Evolutionary conservation across 1,284 basidiomycete genomes (phyloP).

Genomic region (Pascua sp.): DNA sequence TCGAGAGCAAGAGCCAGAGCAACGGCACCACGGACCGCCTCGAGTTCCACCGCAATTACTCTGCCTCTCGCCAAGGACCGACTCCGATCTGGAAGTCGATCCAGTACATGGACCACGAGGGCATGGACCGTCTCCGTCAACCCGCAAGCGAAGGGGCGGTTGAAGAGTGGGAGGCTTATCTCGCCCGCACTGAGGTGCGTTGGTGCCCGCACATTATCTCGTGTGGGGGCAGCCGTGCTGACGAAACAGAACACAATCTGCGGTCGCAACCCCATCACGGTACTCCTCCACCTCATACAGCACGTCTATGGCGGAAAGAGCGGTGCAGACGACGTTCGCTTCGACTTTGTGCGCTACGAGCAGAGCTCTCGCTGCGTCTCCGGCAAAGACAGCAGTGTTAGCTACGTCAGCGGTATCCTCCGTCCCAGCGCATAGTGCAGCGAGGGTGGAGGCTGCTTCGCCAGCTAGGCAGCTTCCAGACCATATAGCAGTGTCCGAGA

Average conservation of each 20-base stretch:
- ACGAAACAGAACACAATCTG: conserved; percentile 84
- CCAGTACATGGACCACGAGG: conserved; percentile 49
- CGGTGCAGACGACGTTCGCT: conserved; percentile 19
- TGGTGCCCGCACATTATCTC: not conserved
- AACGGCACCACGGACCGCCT: conserved; percentile 57
- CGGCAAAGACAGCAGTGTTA: conserved; percentile 80
- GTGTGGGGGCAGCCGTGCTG: not conserved
- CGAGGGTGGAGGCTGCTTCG: not conserved
- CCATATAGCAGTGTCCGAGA: conserved; percentile 3
- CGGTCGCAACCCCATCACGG: conserved; percentile 90
- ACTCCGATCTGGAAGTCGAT: conserved; percentile 67
- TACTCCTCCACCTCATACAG: conserved; percentile 73
- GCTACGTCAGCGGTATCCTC: conserved; percentile 75
- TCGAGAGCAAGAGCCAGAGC: conserved; percentile 5
- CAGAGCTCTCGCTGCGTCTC: conserved; percentile 76
- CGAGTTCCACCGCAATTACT: not conserved
- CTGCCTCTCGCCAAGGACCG: conserved; percentile 41
- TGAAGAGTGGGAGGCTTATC: conserved; percentile 66
- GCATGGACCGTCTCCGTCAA: conserved; percentile 34
- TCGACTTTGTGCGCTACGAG: conserved; percentile 81
- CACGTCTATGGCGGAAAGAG: conserved; percentile 57
- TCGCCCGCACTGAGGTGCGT: conserved; percentile 60
- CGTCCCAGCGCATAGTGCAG: not conserved
- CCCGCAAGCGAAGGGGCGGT: conserved; percentile 55
- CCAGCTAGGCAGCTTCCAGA: not conserved